Evolutionary conservation across 345 rosid genomes (phyloP).

Genomic region (Bretschneidera sinensis): DNA sequence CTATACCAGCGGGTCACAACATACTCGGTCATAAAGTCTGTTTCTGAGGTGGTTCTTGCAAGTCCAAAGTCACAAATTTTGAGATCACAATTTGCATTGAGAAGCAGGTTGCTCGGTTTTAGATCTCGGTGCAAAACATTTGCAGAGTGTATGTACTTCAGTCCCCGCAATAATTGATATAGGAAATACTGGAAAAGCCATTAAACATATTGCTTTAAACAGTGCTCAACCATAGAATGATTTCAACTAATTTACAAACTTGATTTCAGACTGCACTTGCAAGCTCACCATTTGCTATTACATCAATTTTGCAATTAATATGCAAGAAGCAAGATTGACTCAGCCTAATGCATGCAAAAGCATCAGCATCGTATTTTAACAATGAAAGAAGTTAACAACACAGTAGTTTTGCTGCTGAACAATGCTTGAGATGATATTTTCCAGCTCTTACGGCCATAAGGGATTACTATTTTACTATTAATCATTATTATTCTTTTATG

Average conservation of each 20-base stretch:
- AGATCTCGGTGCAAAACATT: conserved; percentile 85
- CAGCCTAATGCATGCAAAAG: background rate
- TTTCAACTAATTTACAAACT: background rate
- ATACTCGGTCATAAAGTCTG: conserved; percentile 87
- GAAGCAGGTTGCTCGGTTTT: conserved; percentile 84
- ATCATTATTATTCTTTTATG: too few relatives aligned
- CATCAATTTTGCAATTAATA: background rate
- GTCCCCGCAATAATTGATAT: conserved; percentile 76
- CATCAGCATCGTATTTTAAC: background rate
- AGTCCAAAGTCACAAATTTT: conserved; percentile 87
- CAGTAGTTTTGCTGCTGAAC: too few relatives aligned
- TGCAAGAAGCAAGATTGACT: too few relatives aligned
- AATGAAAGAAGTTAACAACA: background rate
- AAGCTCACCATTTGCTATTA: too few relatives aligned
- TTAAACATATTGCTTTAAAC: background rate
- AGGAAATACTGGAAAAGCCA: conserved; percentile 59
- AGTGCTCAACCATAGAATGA: background rate
- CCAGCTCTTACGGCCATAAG: too few relatives aligned
- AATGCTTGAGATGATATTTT: too few relatives aligned
- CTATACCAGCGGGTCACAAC: conserved; percentile 80
- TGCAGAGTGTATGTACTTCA: conserved; percentile 77
- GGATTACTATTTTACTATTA: too few relatives aligned
- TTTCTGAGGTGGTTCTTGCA: conserved; percentile 80
- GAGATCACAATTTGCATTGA: conserved; percentile 61
- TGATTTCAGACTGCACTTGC: too few relatives aligned